Conservation (phyloP, 805 yeast genomes). For the Candida pini region DNA sequence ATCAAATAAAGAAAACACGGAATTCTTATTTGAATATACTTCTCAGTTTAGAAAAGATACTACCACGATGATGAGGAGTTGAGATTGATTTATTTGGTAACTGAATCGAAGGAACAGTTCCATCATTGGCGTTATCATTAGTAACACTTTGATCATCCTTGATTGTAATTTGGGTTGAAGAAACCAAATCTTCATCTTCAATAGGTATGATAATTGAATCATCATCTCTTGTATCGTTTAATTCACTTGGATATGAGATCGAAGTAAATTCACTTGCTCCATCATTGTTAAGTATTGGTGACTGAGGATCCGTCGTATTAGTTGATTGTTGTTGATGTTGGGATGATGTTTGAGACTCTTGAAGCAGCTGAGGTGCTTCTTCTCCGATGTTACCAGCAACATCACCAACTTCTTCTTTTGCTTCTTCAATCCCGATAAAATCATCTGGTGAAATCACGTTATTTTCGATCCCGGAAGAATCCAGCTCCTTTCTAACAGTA, state of each 20-base stretch:
- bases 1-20: neutral
- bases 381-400: too few relatives aligned
- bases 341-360: too few relatives aligned
- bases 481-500: slow-evolving; percentile 34
- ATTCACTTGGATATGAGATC: slow-evolving; percentile 23
- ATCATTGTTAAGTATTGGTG: slow-evolving; percentile 10
- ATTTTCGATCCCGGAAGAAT: slow-evolving; percentile 43
- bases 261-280: slow-evolving; percentile 29
- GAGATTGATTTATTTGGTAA: slow-evolving; percentile 1
- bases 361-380: too few relatives aligned
- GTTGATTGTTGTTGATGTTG: neutral
- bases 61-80: too few relatives aligned
- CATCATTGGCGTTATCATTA: slow-evolving; percentile 3
- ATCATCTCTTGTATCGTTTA: too few relatives aligned
- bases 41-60: slow-evolving; percentile 19
- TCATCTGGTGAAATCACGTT: slow-evolving; percentile 39
- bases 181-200: slow-evolving; percentile 18
- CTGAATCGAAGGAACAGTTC: slow-evolving; percentile 1
- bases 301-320: neutral
- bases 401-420: too few relatives aligned
- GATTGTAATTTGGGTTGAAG: slow-evolving; percentile 25
- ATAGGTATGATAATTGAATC: too few relatives aligned
- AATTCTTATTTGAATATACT: slow-evolving; percentile 16
- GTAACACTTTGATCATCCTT: slow-evolving; percentile 18
- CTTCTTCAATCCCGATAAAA: slow-evolving; percentile 8